Evolutionary conservation across 331 rosid species (phyloP).

Genomic region (Saraca asoca): DNA sequence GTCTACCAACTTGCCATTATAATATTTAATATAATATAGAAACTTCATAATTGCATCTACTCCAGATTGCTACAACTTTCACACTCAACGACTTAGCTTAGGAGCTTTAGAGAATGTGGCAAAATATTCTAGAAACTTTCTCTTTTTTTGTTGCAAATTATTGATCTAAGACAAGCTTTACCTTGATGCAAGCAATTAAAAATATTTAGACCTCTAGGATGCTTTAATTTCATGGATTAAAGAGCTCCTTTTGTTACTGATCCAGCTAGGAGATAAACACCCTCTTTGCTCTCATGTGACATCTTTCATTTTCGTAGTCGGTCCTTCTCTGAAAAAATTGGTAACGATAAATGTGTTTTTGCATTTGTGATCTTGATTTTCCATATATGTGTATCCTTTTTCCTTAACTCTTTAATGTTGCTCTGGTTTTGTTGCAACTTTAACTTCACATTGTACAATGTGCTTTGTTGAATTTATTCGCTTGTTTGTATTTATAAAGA

Average conservation of each 20-base stretch:
- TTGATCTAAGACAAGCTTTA: constrained; percentile 52
- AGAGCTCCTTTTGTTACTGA: constrained; percentile 70
- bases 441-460: constrained; percentile 66
- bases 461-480: constrained; percentile 53
- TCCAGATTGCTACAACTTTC: no score
- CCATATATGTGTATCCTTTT: background rate
- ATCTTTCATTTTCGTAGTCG: constrained; percentile 17
- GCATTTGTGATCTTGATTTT: constrained; percentile 22
- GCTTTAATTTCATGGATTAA: constrained; percentile 62
- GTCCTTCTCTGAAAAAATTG: constrained; percentile 10
- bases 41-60: no score
- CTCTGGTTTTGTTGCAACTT: constrained; percentile 65
- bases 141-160: constrained; percentile 33
- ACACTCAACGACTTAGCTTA: no score
- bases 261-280: constrained; percentile 63
- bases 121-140: no score
- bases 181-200: constrained; percentile 50
- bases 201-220: constrained; percentile 49
- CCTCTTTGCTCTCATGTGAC: constrained; percentile 60
- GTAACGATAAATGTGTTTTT: background rate
- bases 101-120: no score
- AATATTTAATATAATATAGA: no score
- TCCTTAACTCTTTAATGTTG: constrained; percentile 13
- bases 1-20: no score
- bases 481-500: constrained; percentile 56